Conservation (phyloP, 352 stramenopile genomes). For the Phytophthora kernoviae region DNA sequence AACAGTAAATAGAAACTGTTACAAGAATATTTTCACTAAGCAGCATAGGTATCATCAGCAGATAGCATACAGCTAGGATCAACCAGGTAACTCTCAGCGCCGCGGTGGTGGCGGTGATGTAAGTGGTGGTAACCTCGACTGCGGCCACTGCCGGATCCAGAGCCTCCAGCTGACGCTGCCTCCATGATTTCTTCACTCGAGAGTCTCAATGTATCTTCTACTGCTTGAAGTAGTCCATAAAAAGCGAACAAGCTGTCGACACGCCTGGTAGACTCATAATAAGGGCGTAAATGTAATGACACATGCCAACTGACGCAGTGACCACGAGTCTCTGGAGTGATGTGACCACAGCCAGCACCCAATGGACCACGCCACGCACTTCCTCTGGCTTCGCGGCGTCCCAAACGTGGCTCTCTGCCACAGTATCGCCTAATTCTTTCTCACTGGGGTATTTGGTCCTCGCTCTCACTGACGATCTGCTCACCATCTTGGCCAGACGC, state of each 20-base stretch:
- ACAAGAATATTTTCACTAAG: constrained; percentile 9
- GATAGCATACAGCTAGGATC: constrained; percentile 65
- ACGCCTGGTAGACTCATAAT: constrained; percentile 79
- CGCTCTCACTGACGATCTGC: constrained; percentile 44
- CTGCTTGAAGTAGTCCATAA: constrained; percentile 67
- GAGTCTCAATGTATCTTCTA: constrained; percentile 69
- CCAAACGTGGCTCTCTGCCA: constrained; percentile 69
- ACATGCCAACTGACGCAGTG: constrained; percentile 54
- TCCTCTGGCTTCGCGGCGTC: constrained; percentile 58
- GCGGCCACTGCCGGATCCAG: constrained; percentile 14
- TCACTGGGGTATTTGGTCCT: constrained; percentile 33
- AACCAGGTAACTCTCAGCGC: constrained; percentile 60
- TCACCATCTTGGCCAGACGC: constrained; percentile 69
- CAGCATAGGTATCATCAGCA: background rate
- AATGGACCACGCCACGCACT: constrained; percentile 71
- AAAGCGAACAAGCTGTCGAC: constrained; percentile 69
- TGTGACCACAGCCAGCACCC: constrained; percentile 57
- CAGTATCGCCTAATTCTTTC: constrained; percentile 41
- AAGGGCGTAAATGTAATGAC: constrained; percentile 73
- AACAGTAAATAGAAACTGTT: constrained; percentile 17
- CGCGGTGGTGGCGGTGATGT: constrained; percentile 33
- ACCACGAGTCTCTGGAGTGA: constrained; percentile 66
- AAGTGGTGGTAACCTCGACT: constrained; percentile 43
- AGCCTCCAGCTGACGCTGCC: constrained; percentile 28
- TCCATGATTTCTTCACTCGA: constrained; percentile 46